phyloP scores from a whole-genome alignment of 1,284 basidiomycete species.

The Gymnopus androsaceus region DNA sequence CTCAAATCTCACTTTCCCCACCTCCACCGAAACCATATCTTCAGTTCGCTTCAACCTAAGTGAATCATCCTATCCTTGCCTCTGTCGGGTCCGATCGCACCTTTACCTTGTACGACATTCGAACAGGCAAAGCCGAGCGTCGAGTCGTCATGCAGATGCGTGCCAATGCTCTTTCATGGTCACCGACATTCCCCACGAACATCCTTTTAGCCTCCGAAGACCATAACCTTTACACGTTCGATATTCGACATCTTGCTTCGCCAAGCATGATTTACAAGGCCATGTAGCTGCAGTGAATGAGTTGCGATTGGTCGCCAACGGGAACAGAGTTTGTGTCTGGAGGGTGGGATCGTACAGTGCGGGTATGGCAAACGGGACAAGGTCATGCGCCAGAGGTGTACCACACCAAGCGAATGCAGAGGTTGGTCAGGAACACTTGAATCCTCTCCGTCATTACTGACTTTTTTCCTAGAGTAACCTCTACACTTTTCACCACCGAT shows the following conservation, averaged over 20 bases:
- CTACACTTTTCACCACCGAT: conserved; percentile 84
- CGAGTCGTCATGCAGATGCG: conserved; percentile 92
- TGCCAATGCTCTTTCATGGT: conserved; percentile 91
- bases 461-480: conserved; percentile 56
- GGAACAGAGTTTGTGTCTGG: conserved; percentile 96
- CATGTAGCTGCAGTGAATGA: conserved; percentile 96
- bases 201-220: conserved; percentile 95
- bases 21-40: conserved; percentile 84
- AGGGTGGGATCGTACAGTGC: conserved; percentile 92
- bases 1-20: conserved; percentile 82
- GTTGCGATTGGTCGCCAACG: conserved; percentile 92
- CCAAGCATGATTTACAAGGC: conserved; percentile 94
- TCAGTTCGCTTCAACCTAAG: conserved; percentile 91
- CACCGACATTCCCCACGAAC: conserved; percentile 91
- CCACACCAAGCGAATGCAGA: conserved; percentile 99
- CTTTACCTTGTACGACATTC: conserved; percentile 94
- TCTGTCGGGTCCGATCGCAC: conserved; percentile 94
- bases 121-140: conserved; percentile 93
- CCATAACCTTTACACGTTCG: conserved; percentile 98
- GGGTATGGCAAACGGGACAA: conserved; percentile 90
- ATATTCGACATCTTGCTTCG: conserved; percentile 82
- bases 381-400: conserved; percentile 90
- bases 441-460: background rate
- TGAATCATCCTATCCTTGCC: conserved; percentile 90
- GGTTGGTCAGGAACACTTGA: conserved; percentile 46